Conservation (phyloP, 1,139 yeast genomes). For the Geotrichum histeridarum region DNA sequence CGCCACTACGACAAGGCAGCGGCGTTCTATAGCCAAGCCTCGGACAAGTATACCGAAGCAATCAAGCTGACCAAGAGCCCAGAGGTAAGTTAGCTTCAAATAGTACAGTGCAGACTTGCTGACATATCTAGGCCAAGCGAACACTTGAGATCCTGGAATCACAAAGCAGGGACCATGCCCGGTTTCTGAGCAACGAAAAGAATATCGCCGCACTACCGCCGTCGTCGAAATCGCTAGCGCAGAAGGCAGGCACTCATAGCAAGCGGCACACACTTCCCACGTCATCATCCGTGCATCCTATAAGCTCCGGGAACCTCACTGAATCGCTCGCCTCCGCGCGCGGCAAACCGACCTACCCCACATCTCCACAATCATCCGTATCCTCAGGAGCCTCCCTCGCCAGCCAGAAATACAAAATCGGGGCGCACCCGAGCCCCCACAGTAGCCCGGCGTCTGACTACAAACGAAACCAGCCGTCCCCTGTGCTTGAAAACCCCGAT, state of each 20-base stretch:
- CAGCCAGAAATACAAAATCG: constrained; percentile 2
- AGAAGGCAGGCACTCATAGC: background rate
- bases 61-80: constrained; percentile 16
- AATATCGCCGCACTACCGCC: constrained; percentile 15
- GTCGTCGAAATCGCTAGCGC: constrained; percentile 1
- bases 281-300: constrained; percentile 16
- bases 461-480: background rate
- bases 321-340: constrained; percentile 33
- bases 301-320: constrained; percentile 25
- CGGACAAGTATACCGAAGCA: constrained; percentile 17
- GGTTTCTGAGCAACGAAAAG: constrained; percentile 14
- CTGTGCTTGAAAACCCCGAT: constrained; percentile 19
- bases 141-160: constrained; percentile 16
- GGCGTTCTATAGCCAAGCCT: constrained; percentile 17
- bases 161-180: constrained; percentile 17
- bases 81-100: constrained; percentile 11
- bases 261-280: constrained; percentile 6
- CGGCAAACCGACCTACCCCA: constrained; percentile 25
- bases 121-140: constrained; percentile 16
- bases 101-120: background rate
- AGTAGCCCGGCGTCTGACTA: background rate
- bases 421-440: background rate
- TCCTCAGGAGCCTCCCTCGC: background rate
- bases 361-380: constrained; percentile 4
- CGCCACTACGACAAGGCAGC: constrained; percentile 20